A percentile compares a stretch with the other conserved stretches of the same genome.
phyloP scores from a whole-genome alignment of 2,329 filamentous ascomycete species.

The Periconia sp. region DNA sequence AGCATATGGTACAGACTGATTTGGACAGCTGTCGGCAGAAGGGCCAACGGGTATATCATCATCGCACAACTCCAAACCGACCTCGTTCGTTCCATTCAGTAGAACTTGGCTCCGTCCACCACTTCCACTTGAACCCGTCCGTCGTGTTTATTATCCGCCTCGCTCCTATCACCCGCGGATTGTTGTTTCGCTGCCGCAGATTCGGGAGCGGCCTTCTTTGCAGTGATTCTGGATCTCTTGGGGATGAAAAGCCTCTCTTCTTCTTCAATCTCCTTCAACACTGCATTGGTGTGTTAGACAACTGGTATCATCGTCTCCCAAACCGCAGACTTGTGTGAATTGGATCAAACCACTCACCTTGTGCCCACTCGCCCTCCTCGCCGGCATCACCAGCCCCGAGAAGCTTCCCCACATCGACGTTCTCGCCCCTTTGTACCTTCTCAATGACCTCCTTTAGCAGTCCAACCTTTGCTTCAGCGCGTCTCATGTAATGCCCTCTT shows the following conservation, averaged over 20 bases:
- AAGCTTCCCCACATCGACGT: constrained; percentile 72
- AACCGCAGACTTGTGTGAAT: background rate
- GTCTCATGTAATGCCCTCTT: constrained; percentile 69
- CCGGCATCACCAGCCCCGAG: constrained; percentile 76
- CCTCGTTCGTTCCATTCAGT: constrained; percentile 13
- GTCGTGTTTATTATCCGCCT: constrained; percentile 19
- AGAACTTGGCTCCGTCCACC: constrained; percentile 34
- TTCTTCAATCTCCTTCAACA: constrained; percentile 66
- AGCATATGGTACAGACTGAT: background rate
- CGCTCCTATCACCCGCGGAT: constrained; percentile 15
- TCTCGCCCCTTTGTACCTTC: constrained; percentile 34
- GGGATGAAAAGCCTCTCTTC: constrained; percentile 59
- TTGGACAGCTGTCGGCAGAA: background rate
- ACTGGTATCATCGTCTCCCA: background rate
- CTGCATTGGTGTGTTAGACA: constrained; percentile 43
- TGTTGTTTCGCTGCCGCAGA: constrained; percentile 1
- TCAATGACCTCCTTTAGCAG: constrained; percentile 73
- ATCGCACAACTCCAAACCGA: background rate
- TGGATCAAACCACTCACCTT: constrained; percentile 57
- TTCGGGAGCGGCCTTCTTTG: constrained; percentile 18
- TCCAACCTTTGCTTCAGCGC: constrained; percentile 76
- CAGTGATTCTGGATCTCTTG: constrained; percentile 38
- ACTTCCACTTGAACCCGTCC: constrained; percentile 36
- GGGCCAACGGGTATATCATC: background rate
- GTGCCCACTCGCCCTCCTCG: constrained; percentile 84